A percentile compares a stretch with the other conserved stretches of the same genome.
Conservation (phyloP, 768 basidiomycete species). For the Tubosaeta sp. region DNA sequence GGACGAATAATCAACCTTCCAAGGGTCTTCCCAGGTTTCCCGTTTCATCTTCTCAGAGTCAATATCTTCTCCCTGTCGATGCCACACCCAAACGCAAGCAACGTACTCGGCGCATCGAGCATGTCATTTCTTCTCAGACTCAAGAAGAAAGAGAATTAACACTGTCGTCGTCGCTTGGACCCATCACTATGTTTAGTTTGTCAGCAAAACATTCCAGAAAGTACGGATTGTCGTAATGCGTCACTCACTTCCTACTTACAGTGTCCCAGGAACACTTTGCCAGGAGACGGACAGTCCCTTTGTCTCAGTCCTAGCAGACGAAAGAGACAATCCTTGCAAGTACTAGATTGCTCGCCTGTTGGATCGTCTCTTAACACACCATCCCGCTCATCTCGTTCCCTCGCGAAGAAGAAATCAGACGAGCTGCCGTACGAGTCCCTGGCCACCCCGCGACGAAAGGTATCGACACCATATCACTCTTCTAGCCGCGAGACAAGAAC, state of each 20-base stretch:
- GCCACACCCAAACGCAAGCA: slow-evolving; percentile 35
- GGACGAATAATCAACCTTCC: slow-evolving; percentile 1
- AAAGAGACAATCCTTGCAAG: not conserved
- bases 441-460: not conserved
- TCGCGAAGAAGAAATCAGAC: slow-evolving; percentile 3
- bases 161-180: slow-evolving; percentile 1
- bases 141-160: slow-evolving; percentile 30
- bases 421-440: not conserved
- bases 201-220: slow-evolving; percentile 1
- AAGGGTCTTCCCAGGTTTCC: slow-evolving; percentile 10
- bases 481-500: slow-evolving; percentile 1
- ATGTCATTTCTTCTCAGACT: slow-evolving; percentile 31
- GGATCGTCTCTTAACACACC: slow-evolving; percentile 3
- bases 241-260: slow-evolving; percentile 8
- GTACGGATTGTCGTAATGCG: slow-evolving; percentile 10
- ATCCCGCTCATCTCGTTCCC: not conserved
- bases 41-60: slow-evolving; percentile 30
- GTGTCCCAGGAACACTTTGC: not conserved
- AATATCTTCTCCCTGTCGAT: slow-evolving; percentile 30
- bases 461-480: not conserved
- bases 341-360: slow-evolving; percentile 2
- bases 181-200: not conserved
- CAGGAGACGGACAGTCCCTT: not conserved
- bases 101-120: slow-evolving; percentile 18
- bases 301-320: not conserved